phyloP scores from a whole-genome alignment of 148 eudicot genomes.

The Rhododendron vialii region DNA sequence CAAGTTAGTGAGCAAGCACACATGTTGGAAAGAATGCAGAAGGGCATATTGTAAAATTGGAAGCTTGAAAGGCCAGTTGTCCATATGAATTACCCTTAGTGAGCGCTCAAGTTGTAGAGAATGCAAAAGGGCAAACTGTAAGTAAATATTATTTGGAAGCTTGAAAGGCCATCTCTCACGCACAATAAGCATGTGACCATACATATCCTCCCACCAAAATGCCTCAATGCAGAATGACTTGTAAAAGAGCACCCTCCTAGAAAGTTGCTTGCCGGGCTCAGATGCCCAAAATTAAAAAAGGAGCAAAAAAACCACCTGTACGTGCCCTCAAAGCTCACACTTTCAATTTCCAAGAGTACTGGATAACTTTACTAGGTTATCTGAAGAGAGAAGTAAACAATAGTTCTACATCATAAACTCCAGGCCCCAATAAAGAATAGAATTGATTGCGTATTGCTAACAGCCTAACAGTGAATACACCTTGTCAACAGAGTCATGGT shows the following conservation, averaged over 20 bases:
- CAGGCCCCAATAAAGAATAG: not conserved
- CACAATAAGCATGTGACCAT: not conserved
- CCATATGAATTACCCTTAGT: not conserved
- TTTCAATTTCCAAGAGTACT: not conserved
- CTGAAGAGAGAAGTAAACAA: not conserved
- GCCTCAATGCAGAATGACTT: not conserved
- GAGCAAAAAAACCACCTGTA: not conserved
- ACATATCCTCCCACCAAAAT: not conserved
- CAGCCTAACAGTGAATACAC: not conserved
- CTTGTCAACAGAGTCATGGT: not conserved
- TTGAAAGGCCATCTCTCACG: not conserved
- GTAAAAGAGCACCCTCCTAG: not conserved
- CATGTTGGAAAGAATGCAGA: not conserved
- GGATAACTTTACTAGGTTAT: not conserved
- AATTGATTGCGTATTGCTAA: not conserved
- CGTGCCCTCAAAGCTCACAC: not conserved
- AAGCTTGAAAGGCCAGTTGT: not conserved
- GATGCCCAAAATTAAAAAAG: not conserved
- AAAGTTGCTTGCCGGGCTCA: not conserved
- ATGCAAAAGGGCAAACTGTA: not conserved
- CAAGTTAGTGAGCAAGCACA: not conserved
- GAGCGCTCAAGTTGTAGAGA: not conserved
- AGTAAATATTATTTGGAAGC: not conserved
- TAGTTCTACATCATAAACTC: not conserved
- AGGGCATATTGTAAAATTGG: not conserved